Evolutionary conservation across 768 basidiomycete genomes (phyloP).

Genomic region (Tricholoma matsutake): DNA sequence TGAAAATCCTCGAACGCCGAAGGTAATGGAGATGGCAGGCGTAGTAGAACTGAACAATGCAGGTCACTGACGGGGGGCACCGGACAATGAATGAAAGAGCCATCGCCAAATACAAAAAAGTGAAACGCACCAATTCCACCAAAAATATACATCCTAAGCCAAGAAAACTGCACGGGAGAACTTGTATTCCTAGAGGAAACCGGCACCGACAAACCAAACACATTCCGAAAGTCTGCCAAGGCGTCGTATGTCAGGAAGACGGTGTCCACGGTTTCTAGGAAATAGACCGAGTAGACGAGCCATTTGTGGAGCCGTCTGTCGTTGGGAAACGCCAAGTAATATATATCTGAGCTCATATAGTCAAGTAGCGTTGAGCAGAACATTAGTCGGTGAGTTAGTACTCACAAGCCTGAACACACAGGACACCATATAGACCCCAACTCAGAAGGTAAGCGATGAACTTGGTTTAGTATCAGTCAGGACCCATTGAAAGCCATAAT

Average conservation of each 20-base stretch:
- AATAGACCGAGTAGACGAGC: conserved; percentile 12
- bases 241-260: conserved; percentile 6
- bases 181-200: neutral
- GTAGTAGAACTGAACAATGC: conserved; percentile 4
- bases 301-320: conserved; percentile 10
- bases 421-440: conserved; percentile 16
- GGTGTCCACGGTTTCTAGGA: conserved; percentile 13
- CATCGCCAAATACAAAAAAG: neutral
- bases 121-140: conserved; percentile 1
- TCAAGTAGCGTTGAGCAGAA: neutral
- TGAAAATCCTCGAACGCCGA: neutral
- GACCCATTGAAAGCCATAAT: neutral
- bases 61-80: neutral
- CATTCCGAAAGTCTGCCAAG: conserved; percentile 5
- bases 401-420: conserved; percentile 19
- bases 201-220: neutral
- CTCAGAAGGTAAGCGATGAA: conserved; percentile 15
- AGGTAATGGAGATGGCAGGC: neutral
- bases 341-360: conserved; percentile 9
- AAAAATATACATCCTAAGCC: conserved; percentile 5
- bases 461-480: neutral
- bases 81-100: neutral
- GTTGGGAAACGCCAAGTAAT: conserved; percentile 16
- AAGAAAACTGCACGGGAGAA: neutral
- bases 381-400: neutral